A percentile compares a stretch with the other conserved stretches of the same genome.
Conservation (phyloP, 2,329 filamentous ascomycete genomes). For the Colletotrichum sp. region DNA sequence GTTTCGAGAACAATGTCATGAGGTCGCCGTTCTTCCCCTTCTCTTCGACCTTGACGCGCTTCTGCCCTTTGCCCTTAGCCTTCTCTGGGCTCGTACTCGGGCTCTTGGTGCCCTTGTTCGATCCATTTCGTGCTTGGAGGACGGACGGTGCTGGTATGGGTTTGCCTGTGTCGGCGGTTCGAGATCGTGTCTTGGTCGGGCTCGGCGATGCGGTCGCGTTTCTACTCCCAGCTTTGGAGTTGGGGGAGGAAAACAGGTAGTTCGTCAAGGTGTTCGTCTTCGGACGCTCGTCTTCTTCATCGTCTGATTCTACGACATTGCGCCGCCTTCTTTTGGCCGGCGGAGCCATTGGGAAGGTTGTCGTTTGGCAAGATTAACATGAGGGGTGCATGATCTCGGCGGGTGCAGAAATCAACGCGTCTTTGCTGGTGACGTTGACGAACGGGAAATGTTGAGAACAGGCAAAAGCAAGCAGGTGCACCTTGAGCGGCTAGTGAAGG, state of each 20-base stretch:
- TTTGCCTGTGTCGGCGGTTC: not conserved
- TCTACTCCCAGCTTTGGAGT: constrained; percentile 37
- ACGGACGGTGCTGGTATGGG: constrained; percentile 20
- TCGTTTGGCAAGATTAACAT: constrained; percentile 5
- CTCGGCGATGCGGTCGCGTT: constrained; percentile 44
- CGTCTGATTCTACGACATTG: constrained; percentile 57
- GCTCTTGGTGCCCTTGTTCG: constrained; percentile 34
- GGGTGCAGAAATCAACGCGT: not conserved
- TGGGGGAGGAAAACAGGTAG: constrained; percentile 60
- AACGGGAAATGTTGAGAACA: not conserved
- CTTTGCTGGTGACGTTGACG: not conserved
- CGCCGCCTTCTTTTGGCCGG: constrained; percentile 64
- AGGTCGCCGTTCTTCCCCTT: constrained; percentile 62
- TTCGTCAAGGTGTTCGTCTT: constrained; percentile 54
- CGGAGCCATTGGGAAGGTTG: constrained; percentile 53
- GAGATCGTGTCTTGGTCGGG: constrained; percentile 36
- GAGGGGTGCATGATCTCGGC: constrained; percentile 3
- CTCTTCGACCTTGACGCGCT: constrained; percentile 44
- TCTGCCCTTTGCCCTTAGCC: constrained; percentile 43
- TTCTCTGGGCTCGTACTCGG: constrained; percentile 53
- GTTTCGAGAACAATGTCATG: constrained; percentile 65
- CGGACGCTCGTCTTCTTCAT: constrained; percentile 48
- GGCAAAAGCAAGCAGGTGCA: not conserved
- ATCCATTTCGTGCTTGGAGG: constrained; percentile 26
- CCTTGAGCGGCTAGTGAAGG: not conserved